A percentile compares a stretch with the other conserved stretches of the same genome.
Evolutionary conservation across 2,329 filamentous ascomycete species (phyloP).

Genomic region (Neonectria ditissima): DNA sequence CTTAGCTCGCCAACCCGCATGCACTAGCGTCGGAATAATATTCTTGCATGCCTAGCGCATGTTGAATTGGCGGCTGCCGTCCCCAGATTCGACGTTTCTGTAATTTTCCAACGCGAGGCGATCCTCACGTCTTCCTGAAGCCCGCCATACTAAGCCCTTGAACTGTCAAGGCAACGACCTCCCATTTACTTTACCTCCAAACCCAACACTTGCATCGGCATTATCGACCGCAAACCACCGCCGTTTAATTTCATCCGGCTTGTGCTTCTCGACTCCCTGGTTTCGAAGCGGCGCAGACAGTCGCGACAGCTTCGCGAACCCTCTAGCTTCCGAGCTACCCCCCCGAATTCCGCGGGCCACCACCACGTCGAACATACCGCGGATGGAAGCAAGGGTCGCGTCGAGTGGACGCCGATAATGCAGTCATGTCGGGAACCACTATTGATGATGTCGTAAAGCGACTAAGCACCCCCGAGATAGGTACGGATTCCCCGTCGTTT

Average conservation of each 20-base stretch:
- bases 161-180: slow-evolving; percentile 14
- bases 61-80: slow-evolving; percentile 55
- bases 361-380: slow-evolving; percentile 41
- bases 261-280: slow-evolving; percentile 1
- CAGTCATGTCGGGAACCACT: slow-evolving; percentile 69
- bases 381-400: slow-evolving; percentile 52
- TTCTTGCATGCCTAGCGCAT: slow-evolving; percentile 55
- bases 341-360: slow-evolving; percentile 31
- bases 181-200: slow-evolving; percentile 23
- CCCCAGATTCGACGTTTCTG: slow-evolving; percentile 54
- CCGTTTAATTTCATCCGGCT: background rate
- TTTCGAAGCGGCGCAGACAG: slow-evolving; percentile 21
- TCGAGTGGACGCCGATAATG: slow-evolving; percentile 58
- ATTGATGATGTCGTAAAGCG: slow-evolving; percentile 74
- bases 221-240: slow-evolving; percentile 10
- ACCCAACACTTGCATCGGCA: slow-evolving; percentile 15
- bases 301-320: slow-evolving; percentile 43
- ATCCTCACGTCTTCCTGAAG: slow-evolving; percentile 40
- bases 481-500: slow-evolving; percentile 52
- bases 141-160: slow-evolving; percentile 24
- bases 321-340: slow-evolving; percentile 31
- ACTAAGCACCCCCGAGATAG: slow-evolving; percentile 67
- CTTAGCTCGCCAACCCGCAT: background rate
- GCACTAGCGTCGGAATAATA: slow-evolving; percentile 48
- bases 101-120: slow-evolving; percentile 56